Conservation (phyloP, 352 stramenopile species). For the Phytopythium helicoides region DNA sequence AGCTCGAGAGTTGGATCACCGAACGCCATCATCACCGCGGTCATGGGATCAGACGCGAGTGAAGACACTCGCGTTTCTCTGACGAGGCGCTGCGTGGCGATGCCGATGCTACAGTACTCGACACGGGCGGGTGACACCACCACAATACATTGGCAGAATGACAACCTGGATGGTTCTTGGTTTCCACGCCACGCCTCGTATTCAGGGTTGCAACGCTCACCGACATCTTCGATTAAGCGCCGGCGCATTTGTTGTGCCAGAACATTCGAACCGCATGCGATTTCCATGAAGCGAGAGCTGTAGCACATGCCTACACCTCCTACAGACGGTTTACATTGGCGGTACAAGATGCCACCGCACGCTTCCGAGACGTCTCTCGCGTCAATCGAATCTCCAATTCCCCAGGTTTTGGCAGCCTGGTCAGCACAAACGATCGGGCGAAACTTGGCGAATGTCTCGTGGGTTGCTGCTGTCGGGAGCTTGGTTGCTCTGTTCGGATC, state of each 20-base stretch:
- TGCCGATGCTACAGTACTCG: too few species aligned
- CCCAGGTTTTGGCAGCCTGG: neutral
- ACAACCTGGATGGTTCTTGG: too few species aligned
- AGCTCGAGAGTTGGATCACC: too few species aligned
- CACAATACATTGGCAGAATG: too few species aligned
- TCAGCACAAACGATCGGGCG: slow-evolving; percentile 18
- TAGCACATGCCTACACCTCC: slow-evolving; percentile 24
- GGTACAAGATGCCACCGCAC: slow-evolving; percentile 27
- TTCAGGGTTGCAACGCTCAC: slow-evolving; percentile 15
- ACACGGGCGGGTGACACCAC: too few species aligned
- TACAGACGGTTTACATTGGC: slow-evolving; percentile 8
- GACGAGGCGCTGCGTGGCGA: too few species aligned
- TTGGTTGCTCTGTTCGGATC: too few species aligned
- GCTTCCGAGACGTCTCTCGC: neutral
- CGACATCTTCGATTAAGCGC: slow-evolving; percentile 27
- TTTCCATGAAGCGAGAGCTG: slow-evolving; percentile 23
- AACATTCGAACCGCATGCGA: slow-evolving; percentile 17
- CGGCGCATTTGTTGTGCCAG: slow-evolving; percentile 21
- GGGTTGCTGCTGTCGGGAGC: slow-evolving; percentile 10
- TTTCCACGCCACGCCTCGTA: slow-evolving; percentile 36
- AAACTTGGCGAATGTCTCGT: slow-evolving; percentile 16
- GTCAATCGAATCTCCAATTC: slow-evolving; percentile 3
- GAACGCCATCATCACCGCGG: too few species aligned
- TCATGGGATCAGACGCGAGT: too few species aligned
- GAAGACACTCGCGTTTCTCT: too few species aligned